A percentile compares a stretch with the other conserved stretches of the same genome.
Conservation (phyloP, 306 rosid species). For the Astragalus membranaceus region DNA sequence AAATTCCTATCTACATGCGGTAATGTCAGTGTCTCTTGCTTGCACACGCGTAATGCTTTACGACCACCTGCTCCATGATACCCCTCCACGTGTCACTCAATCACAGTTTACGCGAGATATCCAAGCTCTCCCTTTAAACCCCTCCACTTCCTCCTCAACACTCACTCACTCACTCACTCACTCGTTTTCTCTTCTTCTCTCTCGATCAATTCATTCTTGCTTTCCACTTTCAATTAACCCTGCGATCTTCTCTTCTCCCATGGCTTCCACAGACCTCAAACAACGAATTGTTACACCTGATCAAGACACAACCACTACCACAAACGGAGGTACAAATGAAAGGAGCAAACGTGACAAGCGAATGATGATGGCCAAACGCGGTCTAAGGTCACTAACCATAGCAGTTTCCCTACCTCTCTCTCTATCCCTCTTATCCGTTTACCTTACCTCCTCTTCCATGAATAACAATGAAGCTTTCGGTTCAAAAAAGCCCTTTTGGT, state of each 20-base stretch:
- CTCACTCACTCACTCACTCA: slow-evolving; percentile 2
- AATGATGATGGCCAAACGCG: slow-evolving; percentile 64
- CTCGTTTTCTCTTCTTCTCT: neutral
- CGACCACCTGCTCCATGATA: neutral
- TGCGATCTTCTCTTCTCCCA: neutral
- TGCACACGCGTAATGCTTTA: neutral
- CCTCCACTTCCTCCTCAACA: neutral
- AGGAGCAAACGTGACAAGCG: slow-evolving; percentile 11
- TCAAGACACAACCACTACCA: neutral
- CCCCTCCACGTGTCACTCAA: slow-evolving; percentile 38
- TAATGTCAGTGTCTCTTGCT: neutral
- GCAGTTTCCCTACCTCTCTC: slow-evolving; percentile 46
- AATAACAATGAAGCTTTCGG: neutral
- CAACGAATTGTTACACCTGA: slow-evolving; percentile 32
- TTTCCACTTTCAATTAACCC: neutral
- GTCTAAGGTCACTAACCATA: slow-evolving; percentile 48
- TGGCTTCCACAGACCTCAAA: slow-evolving; percentile 52
- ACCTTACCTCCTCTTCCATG: slow-evolving; percentile 21
- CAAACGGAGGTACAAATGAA: neutral
- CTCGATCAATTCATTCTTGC: neutral
- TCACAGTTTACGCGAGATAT: neutral
- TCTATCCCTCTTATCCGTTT: slow-evolving; percentile 33
- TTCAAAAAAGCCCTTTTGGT: slow-evolving; percentile 51
- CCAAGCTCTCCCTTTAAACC: slow-evolving; percentile 19
- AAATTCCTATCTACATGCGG: neutral